These are phyloP conservation scores for Lachnellula cervina DNA, from an alignment of 2,329 filamentous ascomycete species.

Conservation along the genomic window DNA sequence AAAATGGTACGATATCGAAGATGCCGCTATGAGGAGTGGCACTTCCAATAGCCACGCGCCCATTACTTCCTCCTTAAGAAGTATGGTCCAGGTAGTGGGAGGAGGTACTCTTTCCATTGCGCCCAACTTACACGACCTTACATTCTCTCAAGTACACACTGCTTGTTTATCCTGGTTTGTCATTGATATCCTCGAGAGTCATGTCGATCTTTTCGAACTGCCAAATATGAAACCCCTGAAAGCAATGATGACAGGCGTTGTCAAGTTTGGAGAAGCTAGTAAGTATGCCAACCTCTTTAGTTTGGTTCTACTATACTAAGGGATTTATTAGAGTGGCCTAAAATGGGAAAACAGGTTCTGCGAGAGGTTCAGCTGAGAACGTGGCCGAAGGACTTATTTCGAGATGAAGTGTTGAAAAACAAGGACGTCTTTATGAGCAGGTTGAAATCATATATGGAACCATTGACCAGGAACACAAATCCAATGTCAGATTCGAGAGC, in stretches of 20 bases:
- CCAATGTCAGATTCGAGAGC: conserved; percentile 1
- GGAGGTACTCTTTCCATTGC: background rate
- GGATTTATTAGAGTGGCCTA: conserved; percentile 3
- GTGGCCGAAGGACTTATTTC: conserved; percentile 1
- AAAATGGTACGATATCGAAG: background rate
- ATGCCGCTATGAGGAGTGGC: background rate
- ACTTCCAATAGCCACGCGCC: conserved; percentile 1
- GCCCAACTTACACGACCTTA: background rate
- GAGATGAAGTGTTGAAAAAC: conserved; percentile 1
- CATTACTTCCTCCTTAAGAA: conserved; percentile 8
- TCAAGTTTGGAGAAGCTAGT: conserved; percentile 8
- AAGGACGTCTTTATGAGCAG: background rate
- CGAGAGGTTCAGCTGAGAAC: conserved; percentile 9
- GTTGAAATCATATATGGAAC: conserved; percentile 5
- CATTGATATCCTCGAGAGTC: conserved; percentile 4
- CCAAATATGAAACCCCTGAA: conserved; percentile 11
- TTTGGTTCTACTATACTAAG: background rate
- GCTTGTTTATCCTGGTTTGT: conserved; percentile 6
- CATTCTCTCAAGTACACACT: conserved; percentile 2
- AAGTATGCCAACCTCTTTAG: background rate
- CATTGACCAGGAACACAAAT: conserved; percentile 1
- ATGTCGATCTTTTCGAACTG: conserved; percentile 3
- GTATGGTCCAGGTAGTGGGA: background rate
- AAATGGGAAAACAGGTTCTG: conserved; percentile 2
- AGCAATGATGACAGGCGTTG: conserved; percentile 1